These are phyloP conservation scores for Lipomyces kockii DNA, from an alignment of 805 yeast species.

Conservation along the genomic window DNA sequence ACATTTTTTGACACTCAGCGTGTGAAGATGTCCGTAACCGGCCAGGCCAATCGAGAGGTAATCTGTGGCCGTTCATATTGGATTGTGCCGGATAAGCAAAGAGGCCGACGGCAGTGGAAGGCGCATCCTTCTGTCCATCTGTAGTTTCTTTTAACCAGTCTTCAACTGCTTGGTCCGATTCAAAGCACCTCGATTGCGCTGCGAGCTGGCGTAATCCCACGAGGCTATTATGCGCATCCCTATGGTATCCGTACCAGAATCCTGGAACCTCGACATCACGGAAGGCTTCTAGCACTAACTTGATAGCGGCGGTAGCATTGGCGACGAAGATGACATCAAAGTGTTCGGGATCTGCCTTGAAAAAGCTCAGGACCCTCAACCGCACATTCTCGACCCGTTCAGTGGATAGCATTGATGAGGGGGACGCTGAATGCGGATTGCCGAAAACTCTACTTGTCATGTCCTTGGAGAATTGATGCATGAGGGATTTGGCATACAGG, in stretches of 20 bases:
- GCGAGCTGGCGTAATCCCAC: conserved; percentile 6
- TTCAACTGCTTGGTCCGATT: conserved; percentile 5
- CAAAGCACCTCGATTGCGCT: conserved; percentile 1
- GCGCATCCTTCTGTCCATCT: neutral
- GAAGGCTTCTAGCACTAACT: conserved; percentile 1
- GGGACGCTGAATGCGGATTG: conserved; percentile 4
- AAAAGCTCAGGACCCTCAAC: neutral
- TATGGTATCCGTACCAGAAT: conserved; percentile 5
- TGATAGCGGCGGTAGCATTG: conserved; percentile 1
- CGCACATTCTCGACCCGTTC: neutral
- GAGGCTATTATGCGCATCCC: conserved; percentile 3
- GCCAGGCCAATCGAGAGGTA: neutral
- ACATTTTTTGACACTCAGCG: neutral
- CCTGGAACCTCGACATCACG: conserved; percentile 2
- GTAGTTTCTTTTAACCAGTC: neutral
- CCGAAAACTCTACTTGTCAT: neutral
- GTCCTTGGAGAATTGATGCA: neutral
- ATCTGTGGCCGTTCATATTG: conserved; percentile 4
- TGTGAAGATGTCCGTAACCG: neutral
- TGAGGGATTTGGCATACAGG: conserved; percentile 4
- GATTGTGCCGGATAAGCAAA: conserved; percentile 6
- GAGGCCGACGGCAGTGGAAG: neutral
- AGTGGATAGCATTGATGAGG: conserved; percentile 2
- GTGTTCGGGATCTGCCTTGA: conserved; percentile 4
- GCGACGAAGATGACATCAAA: conserved; percentile 5